Base-by-base conservation (phyloP, 352 stramenopile genomes). In the Phytophthora constricta region DNA sequence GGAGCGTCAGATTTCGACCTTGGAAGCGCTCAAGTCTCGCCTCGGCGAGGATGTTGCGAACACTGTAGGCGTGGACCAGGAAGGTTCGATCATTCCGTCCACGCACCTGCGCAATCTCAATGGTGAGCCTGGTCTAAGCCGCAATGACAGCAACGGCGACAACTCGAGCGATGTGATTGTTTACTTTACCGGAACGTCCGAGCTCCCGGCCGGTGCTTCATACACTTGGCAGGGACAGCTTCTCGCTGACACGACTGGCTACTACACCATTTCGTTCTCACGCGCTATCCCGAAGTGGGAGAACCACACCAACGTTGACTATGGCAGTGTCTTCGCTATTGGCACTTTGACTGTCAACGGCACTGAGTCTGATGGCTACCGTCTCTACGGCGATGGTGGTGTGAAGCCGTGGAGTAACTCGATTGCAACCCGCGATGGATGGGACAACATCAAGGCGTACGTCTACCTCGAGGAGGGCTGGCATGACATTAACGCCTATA, bases 371-470 rank as follows among this genome's bases (percentile, higher is more conserved):
- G 68, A 65, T n/a, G 68, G 68, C 13, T 76, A 69, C 58, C 68
- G 68, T 13, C 31, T 76, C 26, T 68, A 56, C 14, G 68, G 68
- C 5, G 58, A 72, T 20, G 68, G 68, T 25, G 68, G 68, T 9
- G 52, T 72, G 4, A 76, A 76, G 57, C 68, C 68, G 2, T 76
- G 68, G 68, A 68, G 57, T 53, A 76, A 76, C 57, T 65, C 68
- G 27, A 76, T 76, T 41, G 62, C 68, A 42, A 76, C 68, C 16
- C 62, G 62, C 20, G 62, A 76, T 47, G 69, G 69, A 56, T 72
- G 68, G 68, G 68, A 76, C 27, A 72, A 72, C 48, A 72, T 72
- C 68, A 72, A 76, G 68, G 56, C 54, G 43, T 76, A 60, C 47
- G 57, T 66, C 52, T 56, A 76, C 31, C 68, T 76, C 17, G 52